A percentile compares a stretch with the other conserved stretches of the same genome.
Conservation (phyloP, 331 rosid genomes). For the Stylosanthes scabra region DNA sequence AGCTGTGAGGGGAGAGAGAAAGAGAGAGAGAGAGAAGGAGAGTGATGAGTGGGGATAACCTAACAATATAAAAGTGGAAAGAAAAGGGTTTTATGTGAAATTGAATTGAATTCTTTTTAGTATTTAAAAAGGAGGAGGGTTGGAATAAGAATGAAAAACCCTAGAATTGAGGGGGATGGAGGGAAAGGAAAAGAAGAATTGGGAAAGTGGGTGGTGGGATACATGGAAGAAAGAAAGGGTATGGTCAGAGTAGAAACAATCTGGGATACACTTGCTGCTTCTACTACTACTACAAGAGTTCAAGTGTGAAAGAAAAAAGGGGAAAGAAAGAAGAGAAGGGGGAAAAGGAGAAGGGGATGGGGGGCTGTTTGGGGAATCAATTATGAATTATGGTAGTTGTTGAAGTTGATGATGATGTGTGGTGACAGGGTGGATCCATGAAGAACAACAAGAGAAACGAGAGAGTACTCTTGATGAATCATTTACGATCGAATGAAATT, state of each 20-base stretch:
- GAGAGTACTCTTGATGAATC: background rate
- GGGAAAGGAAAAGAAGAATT: constrained; percentile 20
- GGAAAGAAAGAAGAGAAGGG: background rate
- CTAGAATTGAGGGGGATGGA: constrained; percentile 48
- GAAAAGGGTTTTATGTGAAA: background rate
- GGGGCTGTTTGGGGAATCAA: constrained; percentile 14
- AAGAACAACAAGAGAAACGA: background rate
- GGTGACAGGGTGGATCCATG: constrained; percentile 34
- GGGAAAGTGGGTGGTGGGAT: constrained; percentile 38
- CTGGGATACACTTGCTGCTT: background rate
- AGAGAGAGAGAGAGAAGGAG: background rate
- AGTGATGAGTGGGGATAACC: constrained; percentile 36
- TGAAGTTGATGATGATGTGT: constrained; percentile 38
- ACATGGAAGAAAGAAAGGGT: background rate
- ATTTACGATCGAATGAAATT: background rate
- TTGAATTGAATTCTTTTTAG: too few species aligned
- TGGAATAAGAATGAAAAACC: constrained; percentile 43
- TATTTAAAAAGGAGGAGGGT: background rate
- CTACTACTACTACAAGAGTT: constrained; percentile 14
- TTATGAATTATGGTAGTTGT: constrained; percentile 43
- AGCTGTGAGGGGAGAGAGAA: background rate
- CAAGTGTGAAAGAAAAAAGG: background rate
- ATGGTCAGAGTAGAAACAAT: constrained; percentile 24
- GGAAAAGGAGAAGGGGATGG: background rate
- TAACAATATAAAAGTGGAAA: constrained; percentile 33